Evolutionary conservation across 2,329 filamentous ascomycete genomes (phyloP).

Genomic region (Neoascochyta sp.): DNA sequence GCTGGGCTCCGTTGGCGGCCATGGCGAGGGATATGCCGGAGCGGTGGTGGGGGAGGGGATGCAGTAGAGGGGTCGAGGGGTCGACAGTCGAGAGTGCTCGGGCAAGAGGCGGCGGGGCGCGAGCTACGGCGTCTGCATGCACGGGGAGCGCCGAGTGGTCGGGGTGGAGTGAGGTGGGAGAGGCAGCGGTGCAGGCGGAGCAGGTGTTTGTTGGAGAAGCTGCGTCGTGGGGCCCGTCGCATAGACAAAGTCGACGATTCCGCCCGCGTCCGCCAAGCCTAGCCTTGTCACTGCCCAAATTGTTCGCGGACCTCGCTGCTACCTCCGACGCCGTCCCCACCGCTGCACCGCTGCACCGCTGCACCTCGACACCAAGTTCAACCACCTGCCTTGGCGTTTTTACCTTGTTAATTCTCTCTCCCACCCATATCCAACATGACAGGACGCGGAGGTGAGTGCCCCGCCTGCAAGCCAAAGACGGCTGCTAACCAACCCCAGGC

Average conservation of each 20-base stretch:
- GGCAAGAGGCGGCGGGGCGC: slow-evolving; percentile 26
- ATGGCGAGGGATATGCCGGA: slow-evolving; percentile 47
- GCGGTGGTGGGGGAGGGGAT: slow-evolving; percentile 17
- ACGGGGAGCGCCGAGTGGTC: slow-evolving; percentile 8
- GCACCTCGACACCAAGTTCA: too few relatives aligned
- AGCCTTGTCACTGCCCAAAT: slow-evolving; percentile 26
- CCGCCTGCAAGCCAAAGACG: not conserved
- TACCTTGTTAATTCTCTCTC: too few relatives aligned
- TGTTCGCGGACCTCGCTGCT: slow-evolving; percentile 23
- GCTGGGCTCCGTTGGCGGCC: slow-evolving; percentile 63
- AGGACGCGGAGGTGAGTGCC: slow-evolving; percentile 32
- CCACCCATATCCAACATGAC: too few relatives aligned
- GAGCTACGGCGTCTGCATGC: slow-evolving; percentile 24
- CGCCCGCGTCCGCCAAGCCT: slow-evolving; percentile 23
- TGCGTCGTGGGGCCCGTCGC: slow-evolving; percentile 12
- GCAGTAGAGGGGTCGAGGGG: slow-evolving; percentile 14
- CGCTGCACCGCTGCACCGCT: too few relatives aligned
- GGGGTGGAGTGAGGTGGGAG: slow-evolving; percentile 3
- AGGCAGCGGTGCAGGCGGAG: slow-evolving; percentile 5
- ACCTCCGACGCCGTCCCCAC: slow-evolving; percentile 14
- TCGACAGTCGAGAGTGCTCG: too few relatives aligned
- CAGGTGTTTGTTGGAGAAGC: slow-evolving; percentile 22
- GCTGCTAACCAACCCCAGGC: slow-evolving; percentile 45
- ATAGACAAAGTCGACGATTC: slow-evolving; percentile 25
- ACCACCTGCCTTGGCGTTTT: slow-evolving; percentile 4